These are phyloP conservation scores for Bryoglossum gracile DNA, from an alignment of 495 filamentous ascomycete species.

Conservation along the genomic window DNA sequence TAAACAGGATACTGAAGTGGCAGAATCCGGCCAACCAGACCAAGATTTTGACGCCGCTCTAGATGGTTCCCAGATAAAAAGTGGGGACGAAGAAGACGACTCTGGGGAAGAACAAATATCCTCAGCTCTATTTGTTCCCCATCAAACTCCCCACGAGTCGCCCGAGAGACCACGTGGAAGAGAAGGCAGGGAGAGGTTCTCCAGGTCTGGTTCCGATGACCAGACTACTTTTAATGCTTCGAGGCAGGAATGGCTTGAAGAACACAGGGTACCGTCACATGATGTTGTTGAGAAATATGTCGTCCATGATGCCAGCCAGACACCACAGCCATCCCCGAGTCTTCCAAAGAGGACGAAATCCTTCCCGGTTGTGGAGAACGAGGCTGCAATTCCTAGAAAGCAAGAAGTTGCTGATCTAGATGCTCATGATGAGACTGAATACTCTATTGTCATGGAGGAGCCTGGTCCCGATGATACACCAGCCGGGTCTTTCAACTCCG, in stretches of 20 bases:
- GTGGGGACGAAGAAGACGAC: conserved; percentile 52
- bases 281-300: conserved; percentile 23
- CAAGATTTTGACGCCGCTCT: not conserved
- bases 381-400: conserved; percentile 43
- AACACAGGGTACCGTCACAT: conserved; percentile 27
- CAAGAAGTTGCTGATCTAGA: conserved; percentile 39
- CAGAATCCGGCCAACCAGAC: not conserved
- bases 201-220: conserved; percentile 18
- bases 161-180: conserved; percentile 15
- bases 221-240: not conserved
- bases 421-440: conserved; percentile 28
- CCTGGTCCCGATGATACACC: conserved; percentile 26
- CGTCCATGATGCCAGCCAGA: conserved; percentile 18
- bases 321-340: conserved; percentile 32
- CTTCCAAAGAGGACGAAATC: no score
- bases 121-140: conserved; percentile 88
- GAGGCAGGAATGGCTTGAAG: conserved; percentile 23
- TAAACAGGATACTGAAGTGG: not conserved
- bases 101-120: conserved; percentile 91
- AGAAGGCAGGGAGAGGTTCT: not conserved
- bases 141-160: conserved; percentile 56
- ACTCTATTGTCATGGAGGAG: conserved; percentile 25
- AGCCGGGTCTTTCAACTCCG: conserved; percentile 26
- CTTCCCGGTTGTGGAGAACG: conserved; percentile 38
- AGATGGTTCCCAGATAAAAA: conserved; percentile 12